Evolutionary conservation across 345 rosid species (phyloP), one percentile per base, ranked within the genome.

Genomic region (Melaleuca quinquenervia): DNA sequence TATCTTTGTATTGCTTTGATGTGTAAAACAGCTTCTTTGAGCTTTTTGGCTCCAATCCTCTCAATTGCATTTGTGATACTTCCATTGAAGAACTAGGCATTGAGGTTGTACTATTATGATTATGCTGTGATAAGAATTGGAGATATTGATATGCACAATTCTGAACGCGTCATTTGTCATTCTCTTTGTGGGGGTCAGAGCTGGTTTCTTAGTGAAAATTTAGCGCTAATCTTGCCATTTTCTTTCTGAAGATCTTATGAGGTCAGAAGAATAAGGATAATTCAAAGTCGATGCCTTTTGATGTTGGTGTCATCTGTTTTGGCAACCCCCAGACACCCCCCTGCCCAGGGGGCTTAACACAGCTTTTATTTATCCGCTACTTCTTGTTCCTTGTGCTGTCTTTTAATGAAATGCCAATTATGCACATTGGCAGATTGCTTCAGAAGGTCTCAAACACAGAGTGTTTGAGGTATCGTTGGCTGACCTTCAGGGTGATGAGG

Each of bases 391-490:
- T 32, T 0, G 8, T 8, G 16, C 0, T 0, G 24, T 36, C 78
- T 16, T 64, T 64, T 32, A 16, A 64, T 22, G 16, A 6, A 44
- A 64, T 0, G 1, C 22, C 3, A 70, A 70, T 18, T 70, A 8
- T 70, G 48, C 78, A 16, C 8, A 26, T 29, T 85, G 27, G 53
- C 88, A 91, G 93, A 91, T 91, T 86, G 93, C 93, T 64, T 91
- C 93, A 45, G 93, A 91, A 85, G 93, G 93, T 48, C 90, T 91
- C n/a, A 91, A 91, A 60, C 93, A 91, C 60, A 83, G 93, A 82
- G 90, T 91, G 89, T 89, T 91, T 86, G 93, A 91, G 85, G 52
- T 90, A 29, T 91, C 93, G 5, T 82, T 90, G 62, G 91, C 92
- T 52, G 92, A 91, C 52, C 91, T 92, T 84, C 93, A 92, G 82